phyloP scores from a whole-genome alignment of 2,329 filamentous ascomycete genomes.

The Knufia petricola region DNA sequence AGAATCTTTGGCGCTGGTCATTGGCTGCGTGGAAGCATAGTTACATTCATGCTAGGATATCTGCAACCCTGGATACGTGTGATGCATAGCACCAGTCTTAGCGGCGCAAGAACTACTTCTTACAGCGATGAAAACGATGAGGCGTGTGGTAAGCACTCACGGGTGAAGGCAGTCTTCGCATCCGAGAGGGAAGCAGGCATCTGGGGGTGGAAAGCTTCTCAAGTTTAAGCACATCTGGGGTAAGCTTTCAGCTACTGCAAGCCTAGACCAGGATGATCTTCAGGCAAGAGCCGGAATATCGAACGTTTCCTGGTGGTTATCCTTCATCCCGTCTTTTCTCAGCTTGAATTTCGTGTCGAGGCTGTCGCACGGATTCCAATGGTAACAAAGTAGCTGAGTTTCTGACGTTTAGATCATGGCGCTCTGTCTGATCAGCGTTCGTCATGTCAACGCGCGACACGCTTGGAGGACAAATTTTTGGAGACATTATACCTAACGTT shows the following conservation, averaged over 20 bases:
- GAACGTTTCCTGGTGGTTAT: no score
- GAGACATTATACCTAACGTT: background rate
- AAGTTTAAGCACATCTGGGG: background rate
- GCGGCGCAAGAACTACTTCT: background rate
- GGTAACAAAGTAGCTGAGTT: no score
- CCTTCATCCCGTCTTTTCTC: no score
- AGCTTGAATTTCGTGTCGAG: no score
- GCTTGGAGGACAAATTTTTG: background rate
- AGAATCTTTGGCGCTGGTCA: background rate
- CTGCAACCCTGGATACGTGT: background rate
- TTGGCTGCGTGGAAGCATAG: background rate
- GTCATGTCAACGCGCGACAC: no score
- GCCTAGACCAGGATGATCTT: no score
- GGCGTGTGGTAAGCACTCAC: background rate
- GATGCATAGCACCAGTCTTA: background rate
- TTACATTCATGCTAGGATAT: background rate
- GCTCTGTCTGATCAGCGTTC: no score
- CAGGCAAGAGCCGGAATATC: no score
- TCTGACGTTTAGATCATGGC: no score
- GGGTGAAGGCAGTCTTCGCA: background rate
- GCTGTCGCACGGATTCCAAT: no score
- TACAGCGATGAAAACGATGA: background rate
- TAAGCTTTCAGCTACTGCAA: no score
- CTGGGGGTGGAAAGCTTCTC: slow-evolving; percentile 1
- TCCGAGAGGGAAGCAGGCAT: background rate